Percentiles rank a stretch among this genome's conserved stretches.
phyloP scores from a whole-genome alignment of 805 yeast species.

The Candida corydali region DNA sequence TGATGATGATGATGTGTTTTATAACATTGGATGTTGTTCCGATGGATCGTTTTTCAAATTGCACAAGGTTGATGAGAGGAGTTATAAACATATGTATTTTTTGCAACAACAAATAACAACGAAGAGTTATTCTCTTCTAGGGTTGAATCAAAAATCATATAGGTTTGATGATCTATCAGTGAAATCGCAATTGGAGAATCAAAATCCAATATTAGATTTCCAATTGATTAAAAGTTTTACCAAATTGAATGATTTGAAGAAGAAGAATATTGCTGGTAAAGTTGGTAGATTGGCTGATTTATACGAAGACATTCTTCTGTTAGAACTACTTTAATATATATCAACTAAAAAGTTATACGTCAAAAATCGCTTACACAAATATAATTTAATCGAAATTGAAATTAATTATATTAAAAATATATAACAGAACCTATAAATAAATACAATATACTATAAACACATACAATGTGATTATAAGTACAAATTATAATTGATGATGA shows the following conservation, averaged over 20 bases:
- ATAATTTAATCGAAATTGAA: too few species aligned
- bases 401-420: too few species aligned
- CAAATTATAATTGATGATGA: too few species aligned
- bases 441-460: too few species aligned
- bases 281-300: conserved; percentile 44
- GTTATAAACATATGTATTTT: conserved; percentile 76
- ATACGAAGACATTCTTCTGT: conserved; percentile 37
- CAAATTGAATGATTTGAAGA: conserved; percentile 53
- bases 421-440: too few species aligned
- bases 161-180: conserved; percentile 44
- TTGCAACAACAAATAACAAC: conserved; percentile 85
- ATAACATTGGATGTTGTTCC: conserved; percentile 63
- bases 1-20: conserved; percentile 30
- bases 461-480: too few species aligned
- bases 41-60: conserved; percentile 81
- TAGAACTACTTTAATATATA: conserved; percentile 1
- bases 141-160: conserved; percentile 76
- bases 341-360: too few species aligned
- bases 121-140: conserved; percentile 67
- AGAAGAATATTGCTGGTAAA: conserved; percentile 50
- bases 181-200: conserved; percentile 27
- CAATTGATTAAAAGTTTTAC: conserved; percentile 53
- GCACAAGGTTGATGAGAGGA: conserved; percentile 68
- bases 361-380: too few species aligned
- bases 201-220: conserved; percentile 64